phyloP scores from a whole-genome alignment of 257 asterid genomes.

The Solanum pinnatisectum region DNA sequence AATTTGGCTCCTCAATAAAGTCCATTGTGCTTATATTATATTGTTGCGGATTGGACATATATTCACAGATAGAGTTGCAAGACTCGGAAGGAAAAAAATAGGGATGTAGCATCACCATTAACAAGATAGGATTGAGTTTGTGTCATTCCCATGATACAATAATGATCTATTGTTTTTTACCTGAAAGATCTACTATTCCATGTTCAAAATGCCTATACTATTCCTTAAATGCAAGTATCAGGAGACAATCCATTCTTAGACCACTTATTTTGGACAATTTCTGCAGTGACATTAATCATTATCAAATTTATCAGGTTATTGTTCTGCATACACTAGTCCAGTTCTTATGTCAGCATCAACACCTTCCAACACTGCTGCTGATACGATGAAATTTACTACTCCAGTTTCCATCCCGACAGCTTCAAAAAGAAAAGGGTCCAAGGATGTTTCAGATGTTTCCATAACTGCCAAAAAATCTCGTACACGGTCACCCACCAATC shows the following conservation, averaged over 20 bases:
- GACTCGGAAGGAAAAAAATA: not conserved
- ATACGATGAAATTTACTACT: slow-evolving; percentile 23
- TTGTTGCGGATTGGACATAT: not conserved
- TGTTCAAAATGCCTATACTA: not conserved
- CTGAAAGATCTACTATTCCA: not conserved
- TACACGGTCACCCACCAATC: slow-evolving; percentile 12
- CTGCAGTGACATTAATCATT: not conserved
- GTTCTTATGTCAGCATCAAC: slow-evolving; percentile 30
- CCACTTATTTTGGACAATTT: not conserved
- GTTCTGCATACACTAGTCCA: slow-evolving; percentile 33
- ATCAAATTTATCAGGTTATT: slow-evolving; percentile 31
- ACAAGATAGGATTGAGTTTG: not conserved
- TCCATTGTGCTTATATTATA: not conserved
- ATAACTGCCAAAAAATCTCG: slow-evolving; percentile 42
- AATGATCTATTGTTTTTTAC: not conserved
- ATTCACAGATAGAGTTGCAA: not conserved
- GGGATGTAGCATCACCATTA: not conserved
- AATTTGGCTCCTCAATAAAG: not conserved
- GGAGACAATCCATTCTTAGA: not conserved
- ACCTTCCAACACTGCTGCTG: slow-evolving; percentile 7
- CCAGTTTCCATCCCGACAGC: slow-evolving; percentile 21
- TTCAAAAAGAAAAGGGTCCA: slow-evolving; percentile 46
- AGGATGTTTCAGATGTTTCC: slow-evolving; percentile 8
- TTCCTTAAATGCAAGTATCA: not conserved
- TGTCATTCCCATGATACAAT: not conserved